A percentile compares a stretch with the other conserved stretches of the same genome.
These are phyloP conservation scores for Backusella tuberculispora DNA, from an alignment of 192 early-diverging fungal genomes.

Conservation along the genomic window DNA sequence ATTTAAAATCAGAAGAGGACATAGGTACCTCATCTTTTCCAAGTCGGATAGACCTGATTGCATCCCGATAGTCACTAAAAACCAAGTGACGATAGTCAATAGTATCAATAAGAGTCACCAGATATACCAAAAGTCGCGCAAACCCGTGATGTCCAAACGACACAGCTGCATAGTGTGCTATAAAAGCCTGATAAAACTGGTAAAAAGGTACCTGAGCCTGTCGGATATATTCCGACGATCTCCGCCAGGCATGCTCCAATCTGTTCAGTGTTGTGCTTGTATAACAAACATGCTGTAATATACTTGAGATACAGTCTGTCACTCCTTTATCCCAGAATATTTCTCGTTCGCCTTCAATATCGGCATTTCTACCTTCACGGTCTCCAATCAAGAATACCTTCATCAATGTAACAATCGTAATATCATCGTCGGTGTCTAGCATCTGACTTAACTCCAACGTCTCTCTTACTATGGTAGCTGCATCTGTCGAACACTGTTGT, in stretches of 20 bases:
- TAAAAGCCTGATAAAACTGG: constrained; percentile 45
- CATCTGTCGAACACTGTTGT: not conserved
- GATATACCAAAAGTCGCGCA: constrained; percentile 36
- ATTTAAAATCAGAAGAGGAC: constrained; percentile 5
- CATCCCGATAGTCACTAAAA: constrained; percentile 35
- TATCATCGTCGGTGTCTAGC: constrained; percentile 11
- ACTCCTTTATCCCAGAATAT: constrained; percentile 35
- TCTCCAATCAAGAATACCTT: constrained; percentile 42
- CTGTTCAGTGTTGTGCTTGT: not conserved
- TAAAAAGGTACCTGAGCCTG: constrained; percentile 43
- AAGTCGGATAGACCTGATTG: constrained; percentile 21
- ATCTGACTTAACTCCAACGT: not conserved
- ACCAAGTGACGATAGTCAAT: constrained; percentile 40
- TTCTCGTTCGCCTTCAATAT: constrained; percentile 30
- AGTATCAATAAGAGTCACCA: constrained; percentile 16
- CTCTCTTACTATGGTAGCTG: not conserved
- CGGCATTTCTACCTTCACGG: constrained; percentile 29
- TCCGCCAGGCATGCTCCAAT: constrained; percentile 36
- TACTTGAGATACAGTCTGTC: constrained; percentile 12
- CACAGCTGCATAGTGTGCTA: constrained; percentile 40
- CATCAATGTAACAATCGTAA: constrained; percentile 32
- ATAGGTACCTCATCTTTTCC: constrained; percentile 2
- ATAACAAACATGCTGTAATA: constrained; percentile 21
- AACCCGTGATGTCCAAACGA: constrained; percentile 38
- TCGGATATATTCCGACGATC: constrained; percentile 38